phyloP scores from a whole-genome alignment of 1,284 basidiomycete genomes.

The Trichosporon sp. region DNA sequence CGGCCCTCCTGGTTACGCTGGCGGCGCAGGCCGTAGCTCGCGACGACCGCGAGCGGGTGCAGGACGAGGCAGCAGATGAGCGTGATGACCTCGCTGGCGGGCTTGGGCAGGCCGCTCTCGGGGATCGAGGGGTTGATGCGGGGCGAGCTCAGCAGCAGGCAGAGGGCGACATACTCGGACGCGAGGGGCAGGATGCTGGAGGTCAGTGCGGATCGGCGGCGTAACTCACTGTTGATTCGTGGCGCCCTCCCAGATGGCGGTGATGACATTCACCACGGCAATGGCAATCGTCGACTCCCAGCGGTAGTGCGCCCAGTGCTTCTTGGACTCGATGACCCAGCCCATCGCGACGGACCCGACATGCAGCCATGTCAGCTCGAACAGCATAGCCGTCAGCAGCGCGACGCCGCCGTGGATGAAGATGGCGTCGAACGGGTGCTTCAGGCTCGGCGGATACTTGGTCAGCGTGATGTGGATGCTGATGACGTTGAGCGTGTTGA shows the following conservation, averaged over 20 bases:
- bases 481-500: conserved; percentile 45
- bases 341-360: conserved; percentile 53
- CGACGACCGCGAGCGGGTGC: conserved; percentile 44
- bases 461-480: conserved; percentile 46
- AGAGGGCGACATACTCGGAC: conserved; percentile 42
- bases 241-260: conserved; percentile 39
- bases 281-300: conserved; percentile 44
- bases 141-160: conserved; percentile 44
- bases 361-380: conserved; percentile 52
- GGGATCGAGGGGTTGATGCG: conserved; percentile 34
- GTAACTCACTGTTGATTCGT: conserved; percentile 37
- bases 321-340: conserved; percentile 43
- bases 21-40: conserved; percentile 37
- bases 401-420: conserved; percentile 54
- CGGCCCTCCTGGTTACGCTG: conserved; percentile 32
- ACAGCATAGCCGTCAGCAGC: conserved; percentile 52
- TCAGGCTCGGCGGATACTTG: conserved; percentile 39
- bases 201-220: background rate
- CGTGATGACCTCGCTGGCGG: conserved; percentile 39
- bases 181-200: conserved; percentile 34
- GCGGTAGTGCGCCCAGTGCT: conserved; percentile 31
- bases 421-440: conserved; percentile 52
- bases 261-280: conserved; percentile 36
- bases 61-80: conserved; percentile 45
- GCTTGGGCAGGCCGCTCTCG: conserved; percentile 34